A percentile compares a stretch with the other conserved stretches of the same genome.
These are phyloP conservation scores for Croton laevigatus DNA, from an alignment of 441 rosid species.

Conservation along the genomic window DNA sequence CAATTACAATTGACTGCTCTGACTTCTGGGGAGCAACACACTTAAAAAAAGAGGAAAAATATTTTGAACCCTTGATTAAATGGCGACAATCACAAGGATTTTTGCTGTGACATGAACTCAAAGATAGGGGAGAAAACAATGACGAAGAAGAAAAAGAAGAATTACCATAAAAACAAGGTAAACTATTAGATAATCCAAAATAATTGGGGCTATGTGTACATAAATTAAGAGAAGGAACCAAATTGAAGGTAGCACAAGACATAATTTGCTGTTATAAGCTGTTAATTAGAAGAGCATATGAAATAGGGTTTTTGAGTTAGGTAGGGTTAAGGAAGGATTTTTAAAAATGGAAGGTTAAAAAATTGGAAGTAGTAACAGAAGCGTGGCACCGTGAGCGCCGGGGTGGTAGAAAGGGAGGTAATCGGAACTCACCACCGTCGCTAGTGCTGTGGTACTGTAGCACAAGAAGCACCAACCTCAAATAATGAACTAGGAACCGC, in stretches of 20 bases:
- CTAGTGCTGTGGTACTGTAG: too few relatives aligned
- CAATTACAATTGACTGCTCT: constrained; percentile 26
- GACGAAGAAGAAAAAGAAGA: not conserved
- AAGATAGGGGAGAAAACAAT: constrained; percentile 19
- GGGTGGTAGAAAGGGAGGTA: too few relatives aligned
- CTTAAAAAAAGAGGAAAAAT: constrained; percentile 21
- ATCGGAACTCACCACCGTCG: too few relatives aligned
- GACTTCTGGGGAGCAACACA: constrained; percentile 33
- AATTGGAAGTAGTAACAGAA: too few relatives aligned
- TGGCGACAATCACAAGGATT: constrained; percentile 6
- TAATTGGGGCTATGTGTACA: constrained; percentile 13
- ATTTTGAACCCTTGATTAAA: not conserved
- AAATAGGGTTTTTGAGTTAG: not conserved
- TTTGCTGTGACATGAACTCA: constrained; percentile 20
- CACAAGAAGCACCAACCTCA: too few relatives aligned
- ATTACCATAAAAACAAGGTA: not conserved
- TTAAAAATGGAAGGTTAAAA: too few relatives aligned
- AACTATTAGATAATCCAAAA: not conserved
- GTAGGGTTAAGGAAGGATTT: not conserved
- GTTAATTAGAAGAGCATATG: not conserved
- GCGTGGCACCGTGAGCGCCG: too few relatives aligned
- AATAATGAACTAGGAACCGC: too few relatives aligned
- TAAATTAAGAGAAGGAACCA: constrained; percentile 28
- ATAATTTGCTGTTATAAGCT: not conserved
- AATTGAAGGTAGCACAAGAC: constrained; percentile 13